These are phyloP conservation scores for Lentinula guzmanii DNA, from an alignment of 768 basidiomycete genomes.

Conservation along the genomic window DNA sequence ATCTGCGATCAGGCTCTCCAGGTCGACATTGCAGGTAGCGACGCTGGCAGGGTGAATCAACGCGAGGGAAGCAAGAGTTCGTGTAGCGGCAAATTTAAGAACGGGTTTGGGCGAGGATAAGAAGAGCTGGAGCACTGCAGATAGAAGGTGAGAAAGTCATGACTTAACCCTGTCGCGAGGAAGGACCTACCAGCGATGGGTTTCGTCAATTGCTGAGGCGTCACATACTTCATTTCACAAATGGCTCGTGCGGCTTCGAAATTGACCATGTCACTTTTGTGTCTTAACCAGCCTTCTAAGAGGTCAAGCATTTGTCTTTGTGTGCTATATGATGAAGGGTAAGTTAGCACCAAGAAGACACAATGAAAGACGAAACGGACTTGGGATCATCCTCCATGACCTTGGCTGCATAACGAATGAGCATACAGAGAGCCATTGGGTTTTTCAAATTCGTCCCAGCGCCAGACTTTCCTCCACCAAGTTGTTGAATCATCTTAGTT, in stretches of 20 bases:
- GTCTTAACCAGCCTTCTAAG: slow-evolving; percentile 90
- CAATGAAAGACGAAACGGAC: slow-evolving; percentile 41
- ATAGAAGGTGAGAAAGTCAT: slow-evolving; percentile 7
- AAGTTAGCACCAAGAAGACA: slow-evolving; percentile 3
- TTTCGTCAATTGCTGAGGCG: slow-evolving; percentile 71
- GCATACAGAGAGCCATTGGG: slow-evolving; percentile 96
- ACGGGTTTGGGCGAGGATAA: slow-evolving; percentile 92
- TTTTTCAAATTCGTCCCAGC: slow-evolving; percentile 84
- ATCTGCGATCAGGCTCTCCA: slow-evolving; percentile 95
- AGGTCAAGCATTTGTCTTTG: slow-evolving; percentile 92
- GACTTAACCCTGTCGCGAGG: not conserved
- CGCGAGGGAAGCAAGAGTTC: slow-evolving; percentile 87
- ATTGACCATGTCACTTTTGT: slow-evolving; percentile 99
- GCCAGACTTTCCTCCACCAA: slow-evolving; percentile 84
- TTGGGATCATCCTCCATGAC: slow-evolving; percentile 99
- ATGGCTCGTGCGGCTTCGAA: slow-evolving; percentile 97
- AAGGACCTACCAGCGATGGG: slow-evolving; percentile 74
- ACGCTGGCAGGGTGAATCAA: slow-evolving; percentile 83
- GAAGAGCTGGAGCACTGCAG: slow-evolving; percentile 86
- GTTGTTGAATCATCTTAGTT: slow-evolving; percentile 98
- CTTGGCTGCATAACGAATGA: slow-evolving; percentile 97
- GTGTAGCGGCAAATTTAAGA: slow-evolving; percentile 95
- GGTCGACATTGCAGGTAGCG: slow-evolving; percentile 89
- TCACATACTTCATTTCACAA: slow-evolving; percentile 90
- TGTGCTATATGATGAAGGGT: slow-evolving; percentile 42